Evolutionary conservation across 2,329 filamentous ascomycete species (phyloP), one percentile per base, ranked within the genome.

Genomic region (Xylaria polymorpha): DNA sequence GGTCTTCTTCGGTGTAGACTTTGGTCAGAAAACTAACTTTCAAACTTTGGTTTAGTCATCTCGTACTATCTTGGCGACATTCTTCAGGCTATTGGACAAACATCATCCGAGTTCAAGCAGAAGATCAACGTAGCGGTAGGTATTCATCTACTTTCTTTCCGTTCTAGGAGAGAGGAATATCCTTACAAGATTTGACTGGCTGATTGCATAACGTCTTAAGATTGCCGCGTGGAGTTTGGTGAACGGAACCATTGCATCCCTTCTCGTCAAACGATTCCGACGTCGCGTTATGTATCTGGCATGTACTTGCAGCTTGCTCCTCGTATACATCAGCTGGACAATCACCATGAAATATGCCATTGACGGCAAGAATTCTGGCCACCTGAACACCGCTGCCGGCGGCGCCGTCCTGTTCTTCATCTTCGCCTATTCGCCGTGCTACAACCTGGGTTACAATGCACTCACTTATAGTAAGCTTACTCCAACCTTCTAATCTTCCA

Each of bases 381-480:
- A 48, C 2, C 56, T 69, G 58, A 76, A 77, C 25, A 67, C 72
- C 29, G 77, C 77, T 10, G 73, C 80, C 7, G 75, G 76, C 18
- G 48, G 61, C 1, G 73, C 75, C 3, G 77, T 82, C 44, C 73
- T 90, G 39, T 85, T 90, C 77, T 90, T 88, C 78, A 88, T 87
- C 72, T 90, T 89, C 70, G 80, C 83, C 4, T 91, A 89, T 76
- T 84, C 83, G 10, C 86, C 88, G 3, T 82, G 81, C 69, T 91
- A 91, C 76, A 90, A 90, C 73, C 83, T 91, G 59, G 88, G 88
- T n/a, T 89, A 90, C 77, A 91, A 91, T 74, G 87, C 89, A 15
- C 80, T 91, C 64, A 89, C 87, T 0, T 90, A 90, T 77, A 90
- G 84, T 85, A 76, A 79, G 83, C 75, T 10, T 41, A 8, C 20